phyloP scores from a whole-genome alignment of 1,284 basidiomycete genomes.

The Phlebopus sp. region DNA sequence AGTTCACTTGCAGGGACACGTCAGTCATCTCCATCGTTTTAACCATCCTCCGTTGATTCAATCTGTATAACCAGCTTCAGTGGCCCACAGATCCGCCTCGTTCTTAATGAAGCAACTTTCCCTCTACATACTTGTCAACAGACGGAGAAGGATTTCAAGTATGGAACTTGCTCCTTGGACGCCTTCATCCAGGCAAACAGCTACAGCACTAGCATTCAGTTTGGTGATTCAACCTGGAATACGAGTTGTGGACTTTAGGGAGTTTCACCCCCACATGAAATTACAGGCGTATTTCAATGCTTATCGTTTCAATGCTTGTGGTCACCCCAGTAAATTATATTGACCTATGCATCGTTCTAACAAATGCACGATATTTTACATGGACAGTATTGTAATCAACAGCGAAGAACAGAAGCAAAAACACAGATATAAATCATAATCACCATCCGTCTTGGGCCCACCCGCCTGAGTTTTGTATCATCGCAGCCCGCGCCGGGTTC shows the following conservation, averaged over 20 bases:
- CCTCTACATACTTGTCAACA: slow-evolving; percentile 32
- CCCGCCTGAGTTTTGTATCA: slow-evolving; percentile 47
- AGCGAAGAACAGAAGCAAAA: slow-evolving; percentile 11
- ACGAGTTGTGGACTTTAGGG: slow-evolving; percentile 31
- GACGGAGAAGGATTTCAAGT: slow-evolving; percentile 24
- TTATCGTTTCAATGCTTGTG: background rate
- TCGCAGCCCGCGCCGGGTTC: slow-evolving; percentile 61
- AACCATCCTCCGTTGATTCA: background rate
- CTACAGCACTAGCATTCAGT: slow-evolving; percentile 26
- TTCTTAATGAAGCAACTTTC: slow-evolving; percentile 40
- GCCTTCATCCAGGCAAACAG: slow-evolving; percentile 33
- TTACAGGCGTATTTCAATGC: background rate
- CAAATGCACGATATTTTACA: slow-evolving; percentile 28
- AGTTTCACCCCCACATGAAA: background rate
- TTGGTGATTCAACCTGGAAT: slow-evolving; percentile 37
- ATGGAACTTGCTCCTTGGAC: slow-evolving; percentile 37
- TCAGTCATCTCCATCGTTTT: slow-evolving; percentile 8
- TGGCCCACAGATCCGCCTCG: slow-evolving; percentile 38
- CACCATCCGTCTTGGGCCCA: slow-evolving; percentile 38
- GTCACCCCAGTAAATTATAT: background rate
- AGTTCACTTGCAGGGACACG: slow-evolving; percentile 35
- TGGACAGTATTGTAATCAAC: slow-evolving; percentile 22
- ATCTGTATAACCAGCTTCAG: slow-evolving; percentile 15
- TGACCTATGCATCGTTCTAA: slow-evolving; percentile 18
- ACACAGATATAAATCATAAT: slow-evolving; percentile 17